Evolutionary conservation across 2,329 filamentous ascomycete species (phyloP), one percentile per base, ranked within the genome.

Genomic region (Pochonia chlamydosporia): DNA sequence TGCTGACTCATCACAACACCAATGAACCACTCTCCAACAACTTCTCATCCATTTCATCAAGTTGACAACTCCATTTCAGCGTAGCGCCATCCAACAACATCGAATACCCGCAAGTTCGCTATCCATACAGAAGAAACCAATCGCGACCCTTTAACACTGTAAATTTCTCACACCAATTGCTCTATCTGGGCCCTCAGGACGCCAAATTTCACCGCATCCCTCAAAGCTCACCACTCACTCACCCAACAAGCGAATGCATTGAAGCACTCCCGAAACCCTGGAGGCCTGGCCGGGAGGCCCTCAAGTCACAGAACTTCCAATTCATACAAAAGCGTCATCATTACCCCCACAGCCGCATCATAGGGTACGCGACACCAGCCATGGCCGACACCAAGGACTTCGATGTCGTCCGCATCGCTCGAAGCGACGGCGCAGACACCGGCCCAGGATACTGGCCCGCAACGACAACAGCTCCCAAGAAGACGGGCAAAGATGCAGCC

Each of bases 381-480:
- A 65, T 65, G 59, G 48, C 65, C 16, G 65, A 68, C 3, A 52
- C 60, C 44, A 69, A 66, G 41, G 68, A 71, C 4, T 71, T 70
- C 35, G 66, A 71, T 33, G 57, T 70, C 20, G 58, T 75, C 20
- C 60, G 63, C 43, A 63, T 75, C 35, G 64, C 63, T 5, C 68
- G 72, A 43, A 74, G 68, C 53, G 73, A 76, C 59, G 72, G 73
- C 16, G 62, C 63, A 37, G 71, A 73, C 43, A 66, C 63, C 7
- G 70, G 70, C 3, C 68, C 68, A 1, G 70, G 69, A 9, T 73
- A 73, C 54, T 73, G 70, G 70, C 68, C 68, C 6, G 49, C 64
- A 49, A 58, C 53, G 23, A 40, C 60, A 43, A 46, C 59, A 3
- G 51, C 59, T 24, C 43, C 63, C 18, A 46, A 37, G 0, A 70